phyloP scores from a whole-genome alignment of 306 rosid species.

The Citrullus colocynthis region DNA sequence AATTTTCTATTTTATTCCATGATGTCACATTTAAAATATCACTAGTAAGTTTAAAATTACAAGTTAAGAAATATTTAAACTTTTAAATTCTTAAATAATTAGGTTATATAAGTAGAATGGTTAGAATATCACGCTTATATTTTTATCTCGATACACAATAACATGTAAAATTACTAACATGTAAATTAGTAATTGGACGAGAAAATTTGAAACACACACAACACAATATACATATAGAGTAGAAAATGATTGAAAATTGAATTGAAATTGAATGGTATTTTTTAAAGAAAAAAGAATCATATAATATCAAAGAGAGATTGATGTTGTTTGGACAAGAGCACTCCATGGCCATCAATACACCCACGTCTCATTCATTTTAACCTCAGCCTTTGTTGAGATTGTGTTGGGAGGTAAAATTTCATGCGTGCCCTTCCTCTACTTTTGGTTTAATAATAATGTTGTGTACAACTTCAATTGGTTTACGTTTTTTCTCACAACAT shows the following conservation, averaged over 20 bases:
- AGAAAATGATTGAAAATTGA: not conserved
- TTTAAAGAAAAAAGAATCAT: no score
- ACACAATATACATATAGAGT: not conserved
- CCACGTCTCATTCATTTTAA: constrained; percentile 8
- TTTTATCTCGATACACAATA: not conserved
- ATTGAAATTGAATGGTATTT: not conserved
- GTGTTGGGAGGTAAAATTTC: constrained; percentile 7
- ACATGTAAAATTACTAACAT: not conserved
- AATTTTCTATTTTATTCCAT: no score
- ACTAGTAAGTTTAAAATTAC: no score
- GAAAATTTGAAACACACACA: not conserved
- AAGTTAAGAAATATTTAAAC: no score
- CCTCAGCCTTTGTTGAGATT: constrained; percentile 3
- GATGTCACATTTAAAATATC: no score
- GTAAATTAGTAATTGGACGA: not conserved
- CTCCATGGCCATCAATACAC: not conserved
- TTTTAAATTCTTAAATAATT: no score
- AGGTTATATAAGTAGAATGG: no score
- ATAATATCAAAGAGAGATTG: not conserved
- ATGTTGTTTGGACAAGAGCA: not conserved
- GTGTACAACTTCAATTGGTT: not conserved
- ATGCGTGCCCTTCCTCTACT: not conserved
- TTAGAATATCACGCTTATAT: no score
- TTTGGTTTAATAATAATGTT: not conserved
- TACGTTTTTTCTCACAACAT: not conserved